These are phyloP conservation scores for Calonectria crousiana DNA, from an alignment of 2,329 filamentous ascomycete species.

Conservation along the genomic window DNA sequence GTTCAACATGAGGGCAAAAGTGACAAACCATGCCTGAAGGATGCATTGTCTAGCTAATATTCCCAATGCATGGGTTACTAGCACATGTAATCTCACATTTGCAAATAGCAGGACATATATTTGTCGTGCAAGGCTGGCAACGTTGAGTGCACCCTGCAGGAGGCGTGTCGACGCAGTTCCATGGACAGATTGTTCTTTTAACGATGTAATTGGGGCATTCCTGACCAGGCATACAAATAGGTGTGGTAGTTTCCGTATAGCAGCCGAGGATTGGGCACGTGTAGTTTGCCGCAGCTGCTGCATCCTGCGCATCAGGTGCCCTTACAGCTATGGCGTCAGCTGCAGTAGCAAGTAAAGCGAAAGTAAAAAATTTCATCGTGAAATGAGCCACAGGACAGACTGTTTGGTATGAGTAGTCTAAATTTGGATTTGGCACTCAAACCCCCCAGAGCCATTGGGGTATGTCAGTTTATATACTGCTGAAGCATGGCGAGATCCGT, in stretches of 20 bases:
- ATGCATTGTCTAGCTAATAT: background rate
- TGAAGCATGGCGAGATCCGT: background rate
- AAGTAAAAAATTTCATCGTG: background rate
- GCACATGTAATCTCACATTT: background rate
- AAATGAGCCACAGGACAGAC: no score
- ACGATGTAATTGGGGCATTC: background rate
- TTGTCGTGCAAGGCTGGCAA: background rate
- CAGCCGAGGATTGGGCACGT: background rate
- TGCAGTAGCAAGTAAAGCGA: background rate
- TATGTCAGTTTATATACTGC: background rate
- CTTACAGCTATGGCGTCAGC: background rate
- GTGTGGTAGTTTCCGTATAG: background rate
- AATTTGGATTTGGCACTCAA: background rate
- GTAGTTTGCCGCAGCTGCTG: background rate
- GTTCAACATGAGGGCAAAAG: background rate
- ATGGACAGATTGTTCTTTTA: background rate
- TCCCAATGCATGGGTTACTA: background rate
- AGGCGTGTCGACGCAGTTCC: background rate
- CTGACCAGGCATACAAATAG: background rate
- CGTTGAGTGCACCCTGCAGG: background rate
- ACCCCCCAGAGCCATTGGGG: background rate
- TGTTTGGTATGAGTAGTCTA: no score
- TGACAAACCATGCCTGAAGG: background rate
- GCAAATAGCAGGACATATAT: background rate
- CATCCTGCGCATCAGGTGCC: background rate